Percentiles rank a stretch among this genome's conserved stretches.
phyloP scores from a whole-genome alignment of 2,329 filamentous ascomycete genomes.

The Cladosporium sp. region DNA sequence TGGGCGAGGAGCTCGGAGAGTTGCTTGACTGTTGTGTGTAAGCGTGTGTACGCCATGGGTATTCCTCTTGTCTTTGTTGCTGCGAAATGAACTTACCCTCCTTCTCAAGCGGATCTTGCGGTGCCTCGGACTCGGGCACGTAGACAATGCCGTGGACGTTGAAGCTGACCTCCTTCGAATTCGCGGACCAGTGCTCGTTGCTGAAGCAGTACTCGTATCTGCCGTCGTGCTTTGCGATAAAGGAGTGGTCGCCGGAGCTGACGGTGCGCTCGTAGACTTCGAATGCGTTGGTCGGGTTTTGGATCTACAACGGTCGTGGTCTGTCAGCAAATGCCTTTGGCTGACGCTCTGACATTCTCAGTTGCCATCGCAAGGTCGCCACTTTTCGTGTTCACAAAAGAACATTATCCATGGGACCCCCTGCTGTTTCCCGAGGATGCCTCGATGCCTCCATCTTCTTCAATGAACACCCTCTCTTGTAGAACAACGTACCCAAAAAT shows the following conservation, averaged over 20 bases:
- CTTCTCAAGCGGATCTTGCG: constrained; percentile 81
- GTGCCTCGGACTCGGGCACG: constrained; percentile 80
- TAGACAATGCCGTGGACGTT: constrained; percentile 99
- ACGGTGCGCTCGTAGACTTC: constrained; percentile 76
- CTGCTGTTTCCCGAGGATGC: too few species aligned
- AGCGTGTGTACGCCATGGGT: constrained; percentile 8
- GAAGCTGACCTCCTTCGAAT: constrained; percentile 97
- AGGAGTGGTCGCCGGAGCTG: constrained; percentile 89
- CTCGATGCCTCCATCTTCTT: too few species aligned
- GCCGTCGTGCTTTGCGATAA: constrained; percentile 79
- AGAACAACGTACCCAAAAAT: constrained; percentile 87
- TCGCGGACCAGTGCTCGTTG: constrained; percentile 96
- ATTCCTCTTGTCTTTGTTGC: neutral
- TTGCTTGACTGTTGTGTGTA: constrained; percentile 59
- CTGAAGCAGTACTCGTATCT: constrained; percentile 98
- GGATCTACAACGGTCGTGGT: constrained; percentile 53
- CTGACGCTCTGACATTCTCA: neutral
- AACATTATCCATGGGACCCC: neutral
- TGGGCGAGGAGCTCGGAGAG: constrained; percentile 82
- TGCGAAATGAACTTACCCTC: constrained; percentile 60
- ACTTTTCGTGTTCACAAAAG: too few species aligned
- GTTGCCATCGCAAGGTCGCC: too few species aligned
- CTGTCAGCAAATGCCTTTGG: constrained; percentile 13
- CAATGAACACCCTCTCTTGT: too few species aligned
- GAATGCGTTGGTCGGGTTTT: constrained; percentile 71